Evolutionary conservation across 495 filamentous ascomycete species (phyloP), one percentile per base, ranked within the genome.

Genomic region (Patellaria atrata): DNA sequence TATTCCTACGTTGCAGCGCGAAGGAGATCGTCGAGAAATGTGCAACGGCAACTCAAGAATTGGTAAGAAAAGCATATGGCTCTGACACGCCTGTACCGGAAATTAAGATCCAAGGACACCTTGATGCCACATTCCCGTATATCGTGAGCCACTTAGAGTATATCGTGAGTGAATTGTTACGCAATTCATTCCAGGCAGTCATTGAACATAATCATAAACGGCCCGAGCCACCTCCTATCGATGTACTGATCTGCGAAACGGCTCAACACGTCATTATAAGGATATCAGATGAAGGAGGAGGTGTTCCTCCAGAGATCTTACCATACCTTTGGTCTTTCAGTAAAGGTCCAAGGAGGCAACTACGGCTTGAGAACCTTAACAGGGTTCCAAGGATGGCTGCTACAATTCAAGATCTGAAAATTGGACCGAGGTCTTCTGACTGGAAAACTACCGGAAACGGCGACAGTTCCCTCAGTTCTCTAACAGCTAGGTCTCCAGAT

Each of bases 111-210:
- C 68, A 79, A 44, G 89, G 89, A 7, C 85, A 96, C 48, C 59
- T 86, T 4, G 73, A 82, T 5, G 84, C 83, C 0, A 93, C 77
- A 6, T 96, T 99, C 52, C 91, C 91, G 2, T 99, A 94, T 43
- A 96, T 96, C 40, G 70, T 91, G 13, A 87, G 78, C 46, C 91
- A 96, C 52, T 65, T 99, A 31, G 84, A 99, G 59, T 99, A 96
- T 52, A 94, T 96, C 47, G 71, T 96, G 37, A 85, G 89, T 22
- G 89, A 99, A 57, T 74, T 99, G 8, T 66, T 99, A 12, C 76
- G 89, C 37, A 99, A 99, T 58, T 87, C 82, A 0, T 76, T 99
- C 16, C 85, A 96, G 55, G 87, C 84, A 15, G 76, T 86, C 3
- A 73, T 85, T 23, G 89, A 94, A 47, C 73, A 71, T 47, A 66